A percentile compares a stretch with the other conserved stretches of the same genome.
Conservation (phyloP, 2,329 filamentous ascomycete species). For the Orbilia oligospora region DNA sequence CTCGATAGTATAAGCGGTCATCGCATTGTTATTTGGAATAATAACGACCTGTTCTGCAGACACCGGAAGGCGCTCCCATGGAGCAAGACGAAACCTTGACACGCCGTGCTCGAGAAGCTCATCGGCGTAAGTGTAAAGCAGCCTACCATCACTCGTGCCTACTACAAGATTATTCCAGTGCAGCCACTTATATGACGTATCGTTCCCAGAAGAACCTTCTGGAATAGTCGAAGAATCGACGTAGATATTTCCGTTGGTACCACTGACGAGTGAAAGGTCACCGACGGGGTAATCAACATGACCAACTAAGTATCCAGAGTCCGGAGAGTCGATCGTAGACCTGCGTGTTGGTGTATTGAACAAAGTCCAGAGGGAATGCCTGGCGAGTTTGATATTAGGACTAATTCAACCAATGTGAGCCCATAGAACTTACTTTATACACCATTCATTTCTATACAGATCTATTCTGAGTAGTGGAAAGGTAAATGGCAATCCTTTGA, state of each 20-base stretch:
- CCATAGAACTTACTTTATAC: slow-evolving; percentile 41
- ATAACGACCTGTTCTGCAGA: slow-evolving; percentile 39
- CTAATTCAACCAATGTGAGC: background rate
- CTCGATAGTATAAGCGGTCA: slow-evolving; percentile 36
- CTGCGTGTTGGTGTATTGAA: slow-evolving; percentile 37
- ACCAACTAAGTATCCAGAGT: slow-evolving; percentile 33
- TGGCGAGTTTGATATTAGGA: slow-evolving; percentile 6
- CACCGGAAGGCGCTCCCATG: slow-evolving; percentile 43
- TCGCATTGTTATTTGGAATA: slow-evolving; percentile 35
- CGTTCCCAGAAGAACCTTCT: slow-evolving; percentile 27
- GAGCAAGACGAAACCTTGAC: slow-evolving; percentile 37
- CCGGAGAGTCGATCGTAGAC: slow-evolving; percentile 15
- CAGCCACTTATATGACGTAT: slow-evolving; percentile 48
- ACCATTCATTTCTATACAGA: slow-evolving; percentile 52
- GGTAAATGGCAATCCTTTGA: slow-evolving; percentile 38
- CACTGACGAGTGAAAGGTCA: slow-evolving; percentile 34
- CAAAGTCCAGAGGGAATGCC: slow-evolving; percentile 28
- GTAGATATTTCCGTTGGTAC: slow-evolving; percentile 53
- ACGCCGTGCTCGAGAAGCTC: slow-evolving; percentile 39
- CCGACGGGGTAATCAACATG: slow-evolving; percentile 19
- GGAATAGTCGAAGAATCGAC: slow-evolving; percentile 38
- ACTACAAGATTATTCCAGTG: slow-evolving; percentile 51
- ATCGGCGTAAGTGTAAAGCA: slow-evolving; percentile 46
- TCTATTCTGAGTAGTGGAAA: slow-evolving; percentile 46
- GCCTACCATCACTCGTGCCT: slow-evolving; percentile 37